phyloP scores from a whole-genome alignment of 169 alveolate genomes.

The Eimeria sp. region DNA sequence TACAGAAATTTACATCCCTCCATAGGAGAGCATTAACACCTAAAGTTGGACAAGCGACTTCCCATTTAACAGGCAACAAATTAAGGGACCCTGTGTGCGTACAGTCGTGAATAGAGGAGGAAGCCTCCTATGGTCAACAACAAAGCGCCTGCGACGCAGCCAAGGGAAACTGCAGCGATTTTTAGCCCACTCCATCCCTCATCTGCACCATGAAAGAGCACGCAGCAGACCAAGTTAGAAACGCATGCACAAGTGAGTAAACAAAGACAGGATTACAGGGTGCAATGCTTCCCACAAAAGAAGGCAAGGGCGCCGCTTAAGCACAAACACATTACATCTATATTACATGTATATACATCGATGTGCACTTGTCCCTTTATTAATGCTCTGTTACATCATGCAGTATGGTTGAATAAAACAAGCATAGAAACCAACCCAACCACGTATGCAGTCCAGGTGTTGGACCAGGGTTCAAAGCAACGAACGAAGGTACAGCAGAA shows the following conservation, averaged over 20 bases:
- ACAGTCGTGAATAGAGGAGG: neutral
- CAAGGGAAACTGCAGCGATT: slow-evolving; percentile 32
- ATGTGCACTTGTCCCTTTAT: neutral
- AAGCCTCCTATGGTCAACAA: neutral
- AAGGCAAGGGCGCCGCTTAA: neutral
- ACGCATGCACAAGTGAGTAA: neutral
- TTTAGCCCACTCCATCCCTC: neutral
- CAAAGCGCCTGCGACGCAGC: neutral
- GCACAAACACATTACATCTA: neutral
- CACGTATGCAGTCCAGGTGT: neutral
- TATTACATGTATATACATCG: neutral
- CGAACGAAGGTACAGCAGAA: neutral
- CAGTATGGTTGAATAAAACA: neutral
- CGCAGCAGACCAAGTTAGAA: neutral
- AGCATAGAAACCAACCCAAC: neutral
- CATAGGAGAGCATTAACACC: no score
- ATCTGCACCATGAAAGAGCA: neutral
- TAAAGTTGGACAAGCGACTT: neutral
- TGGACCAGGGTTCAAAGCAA: neutral
- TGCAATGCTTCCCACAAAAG: neutral
- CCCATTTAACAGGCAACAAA: neutral
- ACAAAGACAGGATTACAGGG: neutral
- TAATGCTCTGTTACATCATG: neutral
- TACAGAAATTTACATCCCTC: neutral
- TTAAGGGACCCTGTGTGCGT: neutral